Evolutionary conservation across 129 eudicot species (phyloP).

Genomic region (Flaveria bidentis): DNA sequence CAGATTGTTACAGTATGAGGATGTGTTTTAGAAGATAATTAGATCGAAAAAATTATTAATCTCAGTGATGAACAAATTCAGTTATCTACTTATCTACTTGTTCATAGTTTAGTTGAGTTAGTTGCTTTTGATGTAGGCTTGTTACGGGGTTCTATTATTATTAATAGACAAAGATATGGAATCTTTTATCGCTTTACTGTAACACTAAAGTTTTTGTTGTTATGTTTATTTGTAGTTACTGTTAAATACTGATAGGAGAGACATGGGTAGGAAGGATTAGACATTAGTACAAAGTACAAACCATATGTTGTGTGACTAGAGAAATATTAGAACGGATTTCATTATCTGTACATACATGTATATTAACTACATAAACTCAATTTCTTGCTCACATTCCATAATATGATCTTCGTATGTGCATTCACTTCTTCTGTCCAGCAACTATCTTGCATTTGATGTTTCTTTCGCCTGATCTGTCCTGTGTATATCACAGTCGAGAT

Average conservation of each 20-base stretch:
- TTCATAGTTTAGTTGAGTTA: background rate
- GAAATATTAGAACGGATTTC: slow-evolving; percentile 16
- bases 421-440: slow-evolving; percentile 59
- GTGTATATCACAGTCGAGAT: slow-evolving; percentile 55
- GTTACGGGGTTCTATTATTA: background rate
- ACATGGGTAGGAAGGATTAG: slow-evolving; percentile 12
- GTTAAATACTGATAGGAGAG: slow-evolving; percentile 2
- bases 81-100: too few species aligned
- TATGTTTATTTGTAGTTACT: slow-evolving; percentile 6
- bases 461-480: slow-evolving; percentile 74
- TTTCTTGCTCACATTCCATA: slow-evolving; percentile 54
- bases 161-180: background rate
- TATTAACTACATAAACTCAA: slow-evolving; percentile 37
- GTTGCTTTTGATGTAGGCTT: background rate
- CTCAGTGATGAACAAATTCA: background rate
- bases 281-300: slow-evolving; percentile 20
- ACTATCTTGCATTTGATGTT: slow-evolving; percentile 61
- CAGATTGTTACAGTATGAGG: background rate
- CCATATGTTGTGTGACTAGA: slow-evolving; percentile 22
- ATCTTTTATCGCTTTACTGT: too few species aligned
- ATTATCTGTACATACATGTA: slow-evolving; percentile 33
- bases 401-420: slow-evolving; percentile 40
- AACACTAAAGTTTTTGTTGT: background rate
- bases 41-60: background rate
- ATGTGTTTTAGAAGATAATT: background rate